Evolutionary conservation across 108 stramenopile genomes (phyloP).

Genomic region (Stephanodiscus minutulus): DNA sequence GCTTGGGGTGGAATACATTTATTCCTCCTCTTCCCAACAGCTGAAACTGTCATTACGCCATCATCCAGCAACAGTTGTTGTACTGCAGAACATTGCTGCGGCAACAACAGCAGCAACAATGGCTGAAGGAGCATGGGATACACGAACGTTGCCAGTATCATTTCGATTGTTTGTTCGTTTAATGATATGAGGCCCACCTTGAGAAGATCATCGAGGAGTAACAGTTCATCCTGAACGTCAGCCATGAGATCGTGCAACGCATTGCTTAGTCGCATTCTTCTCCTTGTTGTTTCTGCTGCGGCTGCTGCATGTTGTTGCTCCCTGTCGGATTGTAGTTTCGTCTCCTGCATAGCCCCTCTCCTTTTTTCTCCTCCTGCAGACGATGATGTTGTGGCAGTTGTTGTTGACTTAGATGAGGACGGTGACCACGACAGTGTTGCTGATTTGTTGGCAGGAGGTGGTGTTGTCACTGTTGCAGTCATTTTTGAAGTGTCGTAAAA

Average conservation of each 20-base stretch:
- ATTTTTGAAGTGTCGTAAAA: not conserved
- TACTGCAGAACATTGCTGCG: constrained; percentile 16
- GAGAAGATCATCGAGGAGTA: constrained; percentile 81
- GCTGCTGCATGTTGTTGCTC: constrained; percentile 25
- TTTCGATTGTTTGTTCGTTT: constrained; percentile 88
- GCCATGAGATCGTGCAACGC: constrained; percentile 61
- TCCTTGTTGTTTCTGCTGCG: constrained; percentile 19
- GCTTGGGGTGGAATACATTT: not conserved
- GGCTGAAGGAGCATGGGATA: constrained; percentile 87
- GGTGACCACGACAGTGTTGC: not conserved
- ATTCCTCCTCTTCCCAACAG: not conserved
- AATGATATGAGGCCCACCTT: constrained; percentile 82
- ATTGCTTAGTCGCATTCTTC: constrained; percentile 36
- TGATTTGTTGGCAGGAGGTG: not conserved
- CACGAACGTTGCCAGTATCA: constrained; percentile 89
- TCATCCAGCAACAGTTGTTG: constrained; percentile 15
- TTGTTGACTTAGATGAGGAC: constrained; percentile 1
- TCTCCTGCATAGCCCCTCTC: constrained; percentile 30
- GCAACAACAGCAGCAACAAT: constrained; percentile 69
- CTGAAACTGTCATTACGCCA: not conserved
- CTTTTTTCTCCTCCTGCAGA: constrained; percentile 22
- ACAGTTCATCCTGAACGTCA: constrained; percentile 80
- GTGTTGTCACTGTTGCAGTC: not conserved
- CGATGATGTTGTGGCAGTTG: not conserved
- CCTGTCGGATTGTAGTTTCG: not conserved